Conservation (phyloP, 768 basidiomycete species). For the Chalciporus sphaerocephalus region DNA sequence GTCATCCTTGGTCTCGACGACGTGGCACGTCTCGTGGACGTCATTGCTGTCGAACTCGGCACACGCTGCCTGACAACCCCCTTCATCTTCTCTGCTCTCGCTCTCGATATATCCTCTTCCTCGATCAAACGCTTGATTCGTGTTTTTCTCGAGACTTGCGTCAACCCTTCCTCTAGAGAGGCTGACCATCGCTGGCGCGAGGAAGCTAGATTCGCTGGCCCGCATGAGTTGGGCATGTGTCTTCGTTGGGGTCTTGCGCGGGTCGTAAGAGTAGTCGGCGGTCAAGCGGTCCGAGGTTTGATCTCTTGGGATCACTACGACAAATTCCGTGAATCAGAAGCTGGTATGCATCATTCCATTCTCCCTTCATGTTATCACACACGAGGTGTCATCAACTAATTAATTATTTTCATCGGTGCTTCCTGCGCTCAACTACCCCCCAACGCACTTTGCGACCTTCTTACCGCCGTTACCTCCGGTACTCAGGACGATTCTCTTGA, state of each 20-base stretch:
- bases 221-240: slow-evolving; percentile 87
- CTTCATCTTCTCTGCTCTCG: slow-evolving; percentile 85
- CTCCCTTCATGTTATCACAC: slow-evolving; percentile 20
- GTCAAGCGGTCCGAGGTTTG: slow-evolving; percentile 75
- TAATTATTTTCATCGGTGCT: slow-evolving; percentile 17
- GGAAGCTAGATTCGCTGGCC: slow-evolving; percentile 78
- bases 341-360: slow-evolving; percentile 49
- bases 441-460: slow-evolving; percentile 69
- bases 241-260: slow-evolving; percentile 89
- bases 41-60: slow-evolving; percentile 64
- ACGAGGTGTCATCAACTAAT: slow-evolving; percentile 21
- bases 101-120: slow-evolving; percentile 77
- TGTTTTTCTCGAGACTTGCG: slow-evolving; percentile 71
- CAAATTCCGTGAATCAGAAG: slow-evolving; percentile 78
- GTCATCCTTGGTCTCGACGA: slow-evolving; percentile 75
- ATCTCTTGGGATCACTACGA: slow-evolving; percentile 82
- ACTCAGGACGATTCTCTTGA: slow-evolving; percentile 56
- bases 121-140: slow-evolving; percentile 73
- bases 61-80: slow-evolving; percentile 80
- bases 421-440: slow-evolving; percentile 59
- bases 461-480: slow-evolving; percentile 49
- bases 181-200: slow-evolving; percentile 64
- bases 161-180: slow-evolving; percentile 29
- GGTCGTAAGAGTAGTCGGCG: slow-evolving; percentile 64
- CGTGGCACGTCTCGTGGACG: slow-evolving; percentile 65